Base-by-base conservation (phyloP, 495 filamentous ascomycete species). In the Hypoxylon crocopeplum region DNA sequence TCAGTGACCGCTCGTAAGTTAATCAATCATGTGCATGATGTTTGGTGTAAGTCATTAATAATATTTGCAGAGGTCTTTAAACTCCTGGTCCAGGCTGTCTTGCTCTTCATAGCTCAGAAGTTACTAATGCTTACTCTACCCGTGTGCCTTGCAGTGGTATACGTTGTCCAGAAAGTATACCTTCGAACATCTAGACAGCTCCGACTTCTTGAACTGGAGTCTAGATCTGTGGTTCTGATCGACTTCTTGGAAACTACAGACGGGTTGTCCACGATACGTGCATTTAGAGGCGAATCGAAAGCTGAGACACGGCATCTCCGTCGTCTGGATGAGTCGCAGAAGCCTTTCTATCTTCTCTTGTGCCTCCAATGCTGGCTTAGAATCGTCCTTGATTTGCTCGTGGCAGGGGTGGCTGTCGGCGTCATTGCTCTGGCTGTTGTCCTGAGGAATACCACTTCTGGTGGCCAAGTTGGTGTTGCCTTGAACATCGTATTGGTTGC, bases 181-280 rank as follows among this genome's bases (percentile, higher is more conserved):
- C 73, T 86, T 0, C 75, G 80, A 11, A 83, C 80, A 1, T 84
- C 81, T 0, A 77, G 81, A 4, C 85, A 87, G 55, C 47, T 88
- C 2, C 77, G 84, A 15, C 58, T 86, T 0, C 64, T 88, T 1
- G 84, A 86, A 48, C 72, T 86, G 2, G 82, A 86, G 64, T 75
- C 81, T 13, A 83, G 84, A 60, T 57, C 62, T 7, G 42, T 22
- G 0, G 48, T 69, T 2, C 56, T 58, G 7, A 77, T 80, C 5
- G 75, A 75, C 40, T 79, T 84, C 32, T 41, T 79, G 15, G 81
- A 83, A 39, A 75, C 75, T 1, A 66, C 81, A 11, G 69, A 74
- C 0, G 82, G 82, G 16, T 63, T 83, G 7, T 56, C 66, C 8
- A 83, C 80, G 12, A 78, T 83, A 42, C 73, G 82, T 12, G 74